Percentiles rank a stretch among this genome's conserved stretches.
phyloP scores from a whole-genome alignment of 768 basidiomycete species.

The Lactifluus piperatus region DNA sequence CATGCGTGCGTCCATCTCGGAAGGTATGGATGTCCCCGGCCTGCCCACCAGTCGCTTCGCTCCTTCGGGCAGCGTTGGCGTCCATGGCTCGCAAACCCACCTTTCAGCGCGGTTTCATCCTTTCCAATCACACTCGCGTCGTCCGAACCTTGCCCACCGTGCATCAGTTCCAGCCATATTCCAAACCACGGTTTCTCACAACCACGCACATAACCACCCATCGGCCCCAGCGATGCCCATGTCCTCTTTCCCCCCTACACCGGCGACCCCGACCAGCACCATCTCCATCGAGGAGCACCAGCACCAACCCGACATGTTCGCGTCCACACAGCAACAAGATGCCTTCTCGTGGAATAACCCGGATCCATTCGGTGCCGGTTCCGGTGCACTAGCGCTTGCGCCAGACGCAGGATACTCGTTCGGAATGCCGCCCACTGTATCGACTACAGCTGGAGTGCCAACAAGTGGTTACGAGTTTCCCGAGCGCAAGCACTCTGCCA shows the following conservation, averaged over 20 bases:
- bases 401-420: slow-evolving; percentile 20
- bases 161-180: slow-evolving; percentile 17
- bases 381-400: slow-evolving; percentile 2
- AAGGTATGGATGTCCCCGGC: slow-evolving; percentile 13
- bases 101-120: slow-evolving; percentile 7
- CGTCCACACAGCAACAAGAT: slow-evolving; percentile 5
- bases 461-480: slow-evolving; percentile 15
- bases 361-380: slow-evolving; percentile 11
- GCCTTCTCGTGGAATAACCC: slow-evolving; percentile 15
- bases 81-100: neutral
- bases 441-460: neutral
- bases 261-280: neutral
- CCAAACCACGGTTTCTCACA: neutral
- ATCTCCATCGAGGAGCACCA: slow-evolving; percentile 9
- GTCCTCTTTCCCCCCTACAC: slow-evolving; percentile 1
- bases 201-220: neutral
- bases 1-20: slow-evolving; percentile 16
- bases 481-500: slow-evolving; percentile 13
- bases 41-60: slow-evolving; percentile 4
- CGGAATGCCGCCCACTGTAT: slow-evolving; percentile 2
- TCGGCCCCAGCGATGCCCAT: slow-evolving; percentile 1
- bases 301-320: neutral
- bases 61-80: neutral
- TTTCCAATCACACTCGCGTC: slow-evolving; percentile 8
- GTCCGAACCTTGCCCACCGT: slow-evolving; percentile 18